phyloP scores from a whole-genome alignment of 2,329 filamentous ascomycete genomes.

The Paecilomyces sp. region DNA sequence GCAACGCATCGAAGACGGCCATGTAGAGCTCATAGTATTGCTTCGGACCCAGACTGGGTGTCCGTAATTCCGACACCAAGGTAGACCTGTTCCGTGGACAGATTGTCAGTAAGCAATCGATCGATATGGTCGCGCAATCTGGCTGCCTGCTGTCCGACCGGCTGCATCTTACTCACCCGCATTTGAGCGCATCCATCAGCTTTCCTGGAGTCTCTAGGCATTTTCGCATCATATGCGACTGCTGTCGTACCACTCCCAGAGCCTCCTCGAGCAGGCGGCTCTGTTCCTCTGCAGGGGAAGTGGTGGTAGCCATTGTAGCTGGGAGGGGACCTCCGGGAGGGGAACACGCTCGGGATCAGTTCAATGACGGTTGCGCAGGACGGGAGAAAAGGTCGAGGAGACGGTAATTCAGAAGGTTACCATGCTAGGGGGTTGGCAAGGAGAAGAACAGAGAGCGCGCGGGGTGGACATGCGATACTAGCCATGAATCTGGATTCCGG shows the following conservation, averaged over 20 bases:
- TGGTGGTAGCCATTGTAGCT: slow-evolving; percentile 42
- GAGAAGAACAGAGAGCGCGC: not conserved
- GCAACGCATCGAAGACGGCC: slow-evolving; percentile 95
- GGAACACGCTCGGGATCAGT: not conserved
- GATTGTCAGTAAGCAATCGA: slow-evolving; percentile 11
- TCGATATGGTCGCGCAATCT: not conserved
- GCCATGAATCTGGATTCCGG: not conserved
- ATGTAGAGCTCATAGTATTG: slow-evolving; percentile 99
- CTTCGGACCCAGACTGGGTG: slow-evolving; percentile 94
- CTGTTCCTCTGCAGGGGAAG: slow-evolving; percentile 67
- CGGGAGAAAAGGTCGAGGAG: not conserved
- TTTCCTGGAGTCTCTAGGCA: slow-evolving; percentile 95
- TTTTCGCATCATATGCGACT: slow-evolving; percentile 94
- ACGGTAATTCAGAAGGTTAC: not conserved
- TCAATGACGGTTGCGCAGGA: not conserved
- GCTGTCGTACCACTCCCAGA: slow-evolving; percentile 89
- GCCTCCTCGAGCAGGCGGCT: slow-evolving; percentile 96
- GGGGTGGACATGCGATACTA: not conserved
- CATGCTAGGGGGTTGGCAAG: not conserved
- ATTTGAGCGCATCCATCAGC: slow-evolving; percentile 99
- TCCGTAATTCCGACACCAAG: slow-evolving; percentile 94
- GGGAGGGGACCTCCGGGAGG: slow-evolving; percentile 10
- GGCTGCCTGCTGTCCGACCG: slow-evolving; percentile 17
- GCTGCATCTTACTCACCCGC: slow-evolving; percentile 64
- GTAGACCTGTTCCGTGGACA: slow-evolving; percentile 62